Percentiles rank a stretch among this genome's conserved stretches.
Conservation (phyloP, 257 asterid species). For the Solanum neorickii region DNA sequence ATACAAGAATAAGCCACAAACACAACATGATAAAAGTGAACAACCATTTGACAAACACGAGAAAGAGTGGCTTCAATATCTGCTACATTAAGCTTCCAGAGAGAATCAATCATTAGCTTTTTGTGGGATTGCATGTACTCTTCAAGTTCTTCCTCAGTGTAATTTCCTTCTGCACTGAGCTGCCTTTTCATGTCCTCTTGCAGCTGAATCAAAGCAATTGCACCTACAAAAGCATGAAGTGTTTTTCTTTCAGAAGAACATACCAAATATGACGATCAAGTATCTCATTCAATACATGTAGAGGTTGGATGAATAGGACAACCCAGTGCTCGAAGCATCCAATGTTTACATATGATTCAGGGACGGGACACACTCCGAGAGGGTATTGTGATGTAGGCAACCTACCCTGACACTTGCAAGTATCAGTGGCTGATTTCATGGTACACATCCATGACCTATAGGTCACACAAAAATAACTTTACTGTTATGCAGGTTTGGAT, state of each 20-base stretch:
- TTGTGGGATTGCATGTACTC: constrained; percentile 88
- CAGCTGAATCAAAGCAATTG: constrained; percentile 87
- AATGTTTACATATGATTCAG: neutral
- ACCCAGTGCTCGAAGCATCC: neutral
- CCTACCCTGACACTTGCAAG: neutral
- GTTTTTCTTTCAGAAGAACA: neutral
- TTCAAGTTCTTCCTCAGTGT: constrained; percentile 88
- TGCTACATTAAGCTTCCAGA: constrained; percentile 99
- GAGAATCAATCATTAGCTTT: constrained; percentile 89
- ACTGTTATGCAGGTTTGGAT: neutral
- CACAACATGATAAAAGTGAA: constrained; percentile 4
- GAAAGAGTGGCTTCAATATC: constrained; percentile 91
- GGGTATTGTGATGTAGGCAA: neutral
- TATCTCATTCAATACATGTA: neutral
- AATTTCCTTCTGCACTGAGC: constrained; percentile 76
- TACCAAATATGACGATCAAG: neutral
- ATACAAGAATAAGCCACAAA: neutral
- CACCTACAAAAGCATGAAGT: constrained; percentile 41
- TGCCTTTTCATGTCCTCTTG: constrained; percentile 95
- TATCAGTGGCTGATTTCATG: neutral
- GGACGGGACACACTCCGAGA: neutral
- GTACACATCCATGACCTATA: neutral
- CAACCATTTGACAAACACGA: constrained; percentile 96
- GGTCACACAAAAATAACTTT: neutral
- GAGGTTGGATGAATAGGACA: neutral